phyloP scores from a whole-genome alignment of 805 yeast genomes.

The Ogataea allantospora region DNA sequence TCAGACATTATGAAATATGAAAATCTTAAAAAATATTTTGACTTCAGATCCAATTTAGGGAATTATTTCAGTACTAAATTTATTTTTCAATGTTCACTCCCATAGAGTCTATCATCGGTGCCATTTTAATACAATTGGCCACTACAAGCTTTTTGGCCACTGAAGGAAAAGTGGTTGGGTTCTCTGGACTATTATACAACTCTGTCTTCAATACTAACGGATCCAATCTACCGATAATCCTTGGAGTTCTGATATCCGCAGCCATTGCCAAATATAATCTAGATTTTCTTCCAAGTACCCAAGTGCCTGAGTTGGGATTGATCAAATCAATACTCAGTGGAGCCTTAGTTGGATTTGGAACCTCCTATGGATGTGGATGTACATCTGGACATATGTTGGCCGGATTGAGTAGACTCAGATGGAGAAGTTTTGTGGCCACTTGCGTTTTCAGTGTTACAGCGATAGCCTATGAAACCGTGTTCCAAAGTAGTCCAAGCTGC shows the following conservation, averaged over 20 bases:
- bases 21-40: neutral
- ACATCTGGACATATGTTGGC: constrained; percentile 56
- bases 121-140: constrained; percentile 44
- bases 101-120: constrained; percentile 44
- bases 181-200: constrained; percentile 42
- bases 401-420: constrained; percentile 46
- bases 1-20: constrained; percentile 8
- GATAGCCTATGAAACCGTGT: constrained; percentile 21
- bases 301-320: neutral
- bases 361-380: constrained; percentile 48
- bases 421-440: constrained; percentile 47
- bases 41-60: neutral
- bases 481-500: constrained; percentile 9
- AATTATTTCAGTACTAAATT: neutral
- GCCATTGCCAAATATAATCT: constrained; percentile 14
- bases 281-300: neutral
- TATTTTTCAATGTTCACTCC: constrained; percentile 42
- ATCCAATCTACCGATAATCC: constrained; percentile 32
- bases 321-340: constrained; percentile 34
- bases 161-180: constrained; percentile 45
- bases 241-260: constrained; percentile 37
- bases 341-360: constrained; percentile 45
- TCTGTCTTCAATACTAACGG: constrained; percentile 27
- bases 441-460: constrained; percentile 37
- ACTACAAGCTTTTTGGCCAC: constrained; percentile 41